Evolutionary conservation across 768 basidiomycete genomes (phyloP), one percentile per base, ranked within the genome.

Genomic region (Kwoniella pini): DNA sequence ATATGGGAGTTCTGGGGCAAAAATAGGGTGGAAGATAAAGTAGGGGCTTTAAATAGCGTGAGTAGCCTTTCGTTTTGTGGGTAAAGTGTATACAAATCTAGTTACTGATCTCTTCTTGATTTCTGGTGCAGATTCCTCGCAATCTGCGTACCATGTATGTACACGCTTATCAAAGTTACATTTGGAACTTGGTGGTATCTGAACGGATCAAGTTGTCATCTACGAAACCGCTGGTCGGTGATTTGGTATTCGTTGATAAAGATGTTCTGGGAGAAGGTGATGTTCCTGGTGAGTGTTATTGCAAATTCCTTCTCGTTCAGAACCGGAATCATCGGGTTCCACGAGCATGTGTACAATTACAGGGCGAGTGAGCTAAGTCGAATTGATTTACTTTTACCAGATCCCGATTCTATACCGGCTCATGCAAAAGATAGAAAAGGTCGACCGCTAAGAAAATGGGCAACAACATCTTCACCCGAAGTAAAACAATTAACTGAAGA

Each of bases 101-200:
- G n/a, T n/a, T n/a, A n/a, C n/a, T n/a, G n/a, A n/a, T n/a, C n/a
- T n/a, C n/a, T n/a, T n/a, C n/a, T n/a, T n/a, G n/a, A n/a, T n/a
- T n/a, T n/a, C n/a, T n/a, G n/a, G n/a, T n/a, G n/a, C n/a, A 97
- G 95, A 98, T 99, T 67, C 96, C 96, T 13, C 84, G 88, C 57
- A 98, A 95, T 73, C 84, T 99, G 60, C 85, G 96, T 51, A 81
- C 96, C 65, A 97, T 99, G 90, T 99, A 98, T 77, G 87, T 97
- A 55, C 96, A 99, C 78, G 94, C 94, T 28, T 99, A 97, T 76
- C 96, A 99, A 77, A 94, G 91, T 15, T 99, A 97, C 70, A 87
- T 98, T 31, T 99, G 95, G 95, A 99, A 99, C 79, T 87, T 91
- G 46, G 87, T 97, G 57, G 91, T 94, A 39, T 97, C 94, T 2